phyloP scores from a whole-genome alignment of 192 early-diverging fungal species.

The Phlyctochytrium arcticum region DNA sequence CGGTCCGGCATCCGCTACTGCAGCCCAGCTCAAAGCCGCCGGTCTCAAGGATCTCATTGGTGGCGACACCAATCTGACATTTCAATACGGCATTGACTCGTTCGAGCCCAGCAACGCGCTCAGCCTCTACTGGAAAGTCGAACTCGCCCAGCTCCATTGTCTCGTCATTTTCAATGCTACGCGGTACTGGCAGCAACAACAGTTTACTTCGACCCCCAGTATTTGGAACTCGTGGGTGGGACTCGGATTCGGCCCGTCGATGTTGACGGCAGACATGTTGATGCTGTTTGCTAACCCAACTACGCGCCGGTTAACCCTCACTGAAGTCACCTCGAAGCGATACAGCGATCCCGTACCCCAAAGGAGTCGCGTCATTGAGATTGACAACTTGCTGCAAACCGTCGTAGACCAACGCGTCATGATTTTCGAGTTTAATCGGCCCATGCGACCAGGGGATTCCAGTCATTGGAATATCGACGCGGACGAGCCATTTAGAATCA shows the following conservation, averaged over 20 bases:
- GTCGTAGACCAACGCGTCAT: neutral
- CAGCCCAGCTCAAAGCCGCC: neutral
- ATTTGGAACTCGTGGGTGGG: conserved; percentile 12
- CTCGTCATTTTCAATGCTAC: conserved; percentile 14
- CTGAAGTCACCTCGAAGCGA: neutral
- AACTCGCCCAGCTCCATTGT: conserved; percentile 2
- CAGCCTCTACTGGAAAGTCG: conserved; percentile 18
- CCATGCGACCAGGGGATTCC: conserved; percentile 6
- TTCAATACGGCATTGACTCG: neutral
- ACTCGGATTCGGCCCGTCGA: conserved; percentile 27
- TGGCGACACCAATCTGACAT: neutral
- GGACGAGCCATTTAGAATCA: neutral
- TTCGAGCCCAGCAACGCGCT: conserved; percentile 1
- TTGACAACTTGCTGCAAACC: neutral
- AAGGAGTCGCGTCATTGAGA: neutral
- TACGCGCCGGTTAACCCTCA: neutral
- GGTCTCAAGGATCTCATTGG: neutral
- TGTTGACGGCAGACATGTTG: conserved; percentile 27
- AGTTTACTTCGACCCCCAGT: neutral
- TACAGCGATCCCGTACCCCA: neutral
- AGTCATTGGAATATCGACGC: conserved; percentile 8
- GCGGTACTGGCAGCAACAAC: neutral
- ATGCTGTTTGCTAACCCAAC: conserved; percentile 4
- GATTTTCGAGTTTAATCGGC: conserved; percentile 5
- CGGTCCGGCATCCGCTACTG: neutral